A percentile compares a stretch with the other conserved stretches of the same genome.
Evolutionary conservation across 805 yeast genomes (phyloP).

Genomic region (Cyberlindnera bimundalis): DNA sequence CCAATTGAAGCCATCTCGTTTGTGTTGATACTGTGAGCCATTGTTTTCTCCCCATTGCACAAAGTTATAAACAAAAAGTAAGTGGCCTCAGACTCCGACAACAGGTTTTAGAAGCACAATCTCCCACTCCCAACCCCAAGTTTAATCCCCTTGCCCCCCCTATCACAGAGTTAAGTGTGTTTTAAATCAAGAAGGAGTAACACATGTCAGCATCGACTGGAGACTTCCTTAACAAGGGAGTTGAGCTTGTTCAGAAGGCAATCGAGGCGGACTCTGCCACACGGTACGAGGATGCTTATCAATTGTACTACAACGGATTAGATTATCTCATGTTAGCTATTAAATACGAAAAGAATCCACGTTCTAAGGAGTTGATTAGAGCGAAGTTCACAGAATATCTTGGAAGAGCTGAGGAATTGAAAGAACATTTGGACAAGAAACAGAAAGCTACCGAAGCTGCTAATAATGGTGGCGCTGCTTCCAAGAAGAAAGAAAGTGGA

Average conservation of each 20-base stretch:
- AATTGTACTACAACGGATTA: conserved; percentile 85
- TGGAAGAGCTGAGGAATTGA: conserved; percentile 89
- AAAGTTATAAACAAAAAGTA: no score
- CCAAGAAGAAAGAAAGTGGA: conserved; percentile 51
- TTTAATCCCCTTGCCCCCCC: no score
- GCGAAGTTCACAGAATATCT: conserved; percentile 89
- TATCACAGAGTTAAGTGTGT: no score
- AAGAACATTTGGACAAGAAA: conserved; percentile 76
- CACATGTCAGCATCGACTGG: conserved; percentile 39
- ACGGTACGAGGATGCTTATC: conserved; percentile 90
- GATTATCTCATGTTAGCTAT: conserved; percentile 95
- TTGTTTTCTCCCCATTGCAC: no score
- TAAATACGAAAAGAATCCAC: conserved; percentile 89
- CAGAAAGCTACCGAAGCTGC: conserved; percentile 36
- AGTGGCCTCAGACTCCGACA: no score
- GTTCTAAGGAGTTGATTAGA: conserved; percentile 83
- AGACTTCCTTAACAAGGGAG: conserved; percentile 91
- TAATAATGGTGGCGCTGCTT: conserved; percentile 45
- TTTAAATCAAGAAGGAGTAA: neutral
- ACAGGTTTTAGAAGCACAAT: no score
- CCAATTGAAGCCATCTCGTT: no score
- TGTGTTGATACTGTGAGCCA: no score
- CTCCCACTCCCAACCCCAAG: no score
- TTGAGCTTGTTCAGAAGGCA: conserved; percentile 89
- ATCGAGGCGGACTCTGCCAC: conserved; percentile 91